Evolutionary conservation across 2,329 filamentous ascomycete species (phyloP).

Genomic region (Podosphaera xanthii): DNA sequence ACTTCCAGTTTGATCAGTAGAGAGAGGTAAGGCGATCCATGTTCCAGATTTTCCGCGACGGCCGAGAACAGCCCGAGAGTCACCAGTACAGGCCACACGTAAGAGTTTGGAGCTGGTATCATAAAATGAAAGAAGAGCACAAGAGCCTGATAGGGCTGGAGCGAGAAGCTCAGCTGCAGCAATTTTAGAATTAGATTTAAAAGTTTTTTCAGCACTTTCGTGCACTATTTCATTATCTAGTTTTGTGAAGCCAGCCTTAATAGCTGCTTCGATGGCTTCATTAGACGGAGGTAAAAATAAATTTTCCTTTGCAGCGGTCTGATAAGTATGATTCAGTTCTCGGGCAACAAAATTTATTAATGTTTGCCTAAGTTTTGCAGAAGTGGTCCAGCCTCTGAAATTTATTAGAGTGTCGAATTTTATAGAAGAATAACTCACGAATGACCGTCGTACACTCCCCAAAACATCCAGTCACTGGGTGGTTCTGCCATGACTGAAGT

Average conservation of each 20-base stretch:
- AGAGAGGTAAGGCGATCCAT: conserved; percentile 78
- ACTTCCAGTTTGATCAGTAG: conserved; percentile 79
- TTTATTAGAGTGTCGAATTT: conserved; percentile 7
- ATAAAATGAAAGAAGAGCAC: conserved; percentile 88
- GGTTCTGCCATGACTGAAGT: conserved; percentile 20
- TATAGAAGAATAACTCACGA: conserved; percentile 32
- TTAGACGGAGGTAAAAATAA: conserved; percentile 40
- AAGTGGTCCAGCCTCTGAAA: conserved; percentile 82
- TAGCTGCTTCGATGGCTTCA: conserved; percentile 68
- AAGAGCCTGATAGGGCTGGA: conserved; percentile 88
- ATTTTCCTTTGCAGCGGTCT: conserved; percentile 34
- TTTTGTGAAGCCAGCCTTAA: conserved; percentile 74
- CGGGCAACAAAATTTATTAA: conserved; percentile 82
- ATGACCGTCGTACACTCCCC: conserved; percentile 96
- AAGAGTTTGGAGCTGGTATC: conserved; percentile 70
- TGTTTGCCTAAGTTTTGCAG: conserved; percentile 78
- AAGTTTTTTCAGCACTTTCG: conserved; percentile 74
- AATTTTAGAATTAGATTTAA: conserved; percentile 73
- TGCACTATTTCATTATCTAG: conserved; percentile 90
- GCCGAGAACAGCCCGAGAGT: conserved; percentile 85
- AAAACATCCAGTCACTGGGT: conserved; percentile 95
- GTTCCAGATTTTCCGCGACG: conserved; percentile 58
- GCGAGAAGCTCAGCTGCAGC: conserved; percentile 78
- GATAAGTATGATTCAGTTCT: conserved; percentile 83
- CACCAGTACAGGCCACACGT: conserved; percentile 84